Percentiles rank a stretch among this genome's conserved stretches.
Evolutionary conservation across 139 green algal species (phyloP).

Genomic region (Parachlorella kessleri): DNA sequence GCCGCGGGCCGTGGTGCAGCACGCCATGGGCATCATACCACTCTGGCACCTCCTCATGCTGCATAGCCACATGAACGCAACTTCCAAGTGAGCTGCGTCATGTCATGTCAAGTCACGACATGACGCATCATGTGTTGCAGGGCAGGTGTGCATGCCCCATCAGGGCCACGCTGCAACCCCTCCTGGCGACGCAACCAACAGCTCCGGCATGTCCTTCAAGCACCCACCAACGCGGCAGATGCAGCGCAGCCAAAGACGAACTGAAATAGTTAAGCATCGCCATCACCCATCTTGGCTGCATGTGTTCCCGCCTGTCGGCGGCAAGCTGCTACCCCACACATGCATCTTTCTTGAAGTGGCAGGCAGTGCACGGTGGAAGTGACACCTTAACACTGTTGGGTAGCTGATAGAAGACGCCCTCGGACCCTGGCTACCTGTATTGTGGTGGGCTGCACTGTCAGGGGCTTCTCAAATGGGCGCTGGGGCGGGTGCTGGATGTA

Average conservation of each 20-base stretch:
- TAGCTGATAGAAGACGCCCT: background rate
- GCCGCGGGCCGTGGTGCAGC: background rate
- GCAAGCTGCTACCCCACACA: background rate
- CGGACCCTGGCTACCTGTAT: constrained; percentile 14
- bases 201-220: no score
- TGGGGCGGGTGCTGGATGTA: constrained; percentile 61
- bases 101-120: background rate
- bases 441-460: constrained; percentile 47
- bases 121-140: background rate
- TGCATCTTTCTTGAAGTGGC: background rate
- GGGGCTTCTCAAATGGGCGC: constrained; percentile 40
- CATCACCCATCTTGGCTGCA: background rate
- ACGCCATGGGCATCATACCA: constrained; percentile 19
- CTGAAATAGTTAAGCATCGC: background rate
- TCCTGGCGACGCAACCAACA: no score
- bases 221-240: no score
- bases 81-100: background rate
- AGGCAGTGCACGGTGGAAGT: background rate
- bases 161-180: no score
- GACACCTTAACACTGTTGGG: no score
- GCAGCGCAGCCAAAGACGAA: no score
- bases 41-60: constrained; percentile 29
- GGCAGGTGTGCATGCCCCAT: background rate
- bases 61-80: background rate
- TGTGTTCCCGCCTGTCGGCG: background rate